phyloP scores from a whole-genome alignment of 2,329 filamentous ascomycete genomes.

The Fusarium sororula region DNA sequence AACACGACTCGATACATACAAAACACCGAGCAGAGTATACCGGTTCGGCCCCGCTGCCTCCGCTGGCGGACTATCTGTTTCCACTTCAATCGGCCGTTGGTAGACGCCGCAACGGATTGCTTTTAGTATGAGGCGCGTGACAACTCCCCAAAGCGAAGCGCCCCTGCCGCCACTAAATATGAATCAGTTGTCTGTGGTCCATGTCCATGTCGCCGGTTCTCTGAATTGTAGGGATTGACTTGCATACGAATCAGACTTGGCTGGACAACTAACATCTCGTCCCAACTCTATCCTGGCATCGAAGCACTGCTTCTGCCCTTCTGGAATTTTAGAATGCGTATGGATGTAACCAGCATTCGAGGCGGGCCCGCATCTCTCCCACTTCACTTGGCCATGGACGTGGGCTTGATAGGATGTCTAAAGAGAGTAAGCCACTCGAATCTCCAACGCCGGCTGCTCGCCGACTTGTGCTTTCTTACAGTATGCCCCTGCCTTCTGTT shows the following conservation, averaged over 20 bases:
- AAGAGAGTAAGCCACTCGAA: constrained; percentile 17
- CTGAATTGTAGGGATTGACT: constrained; percentile 15
- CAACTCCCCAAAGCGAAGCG: constrained; percentile 31
- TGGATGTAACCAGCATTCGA: neutral
- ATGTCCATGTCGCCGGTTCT: constrained; percentile 29
- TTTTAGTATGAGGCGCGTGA: constrained; percentile 2
- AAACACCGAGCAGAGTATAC: neutral
- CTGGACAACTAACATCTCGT: constrained; percentile 26
- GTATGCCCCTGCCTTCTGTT: constrained; percentile 35
- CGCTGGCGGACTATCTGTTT: constrained; percentile 31
- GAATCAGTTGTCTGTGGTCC: constrained; percentile 12
- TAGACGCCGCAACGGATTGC: constrained; percentile 10
- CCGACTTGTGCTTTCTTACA: constrained; percentile 11
- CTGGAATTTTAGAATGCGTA: neutral
- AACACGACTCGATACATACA: neutral
- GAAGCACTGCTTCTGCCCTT: neutral
- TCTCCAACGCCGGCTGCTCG: constrained; percentile 19
- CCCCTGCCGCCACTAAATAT: constrained; percentile 35
- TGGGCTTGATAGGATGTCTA: constrained; percentile 17
- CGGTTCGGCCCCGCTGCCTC: constrained; percentile 36
- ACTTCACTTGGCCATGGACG: constrained; percentile 14
- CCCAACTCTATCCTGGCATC: constrained; percentile 21
- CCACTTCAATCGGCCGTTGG: constrained; percentile 35
- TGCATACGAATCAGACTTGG: constrained; percentile 25
- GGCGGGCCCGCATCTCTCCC: constrained; percentile 6